Conservation (phyloP, 305 asterid species). For the Solanum hybrid region DNA sequence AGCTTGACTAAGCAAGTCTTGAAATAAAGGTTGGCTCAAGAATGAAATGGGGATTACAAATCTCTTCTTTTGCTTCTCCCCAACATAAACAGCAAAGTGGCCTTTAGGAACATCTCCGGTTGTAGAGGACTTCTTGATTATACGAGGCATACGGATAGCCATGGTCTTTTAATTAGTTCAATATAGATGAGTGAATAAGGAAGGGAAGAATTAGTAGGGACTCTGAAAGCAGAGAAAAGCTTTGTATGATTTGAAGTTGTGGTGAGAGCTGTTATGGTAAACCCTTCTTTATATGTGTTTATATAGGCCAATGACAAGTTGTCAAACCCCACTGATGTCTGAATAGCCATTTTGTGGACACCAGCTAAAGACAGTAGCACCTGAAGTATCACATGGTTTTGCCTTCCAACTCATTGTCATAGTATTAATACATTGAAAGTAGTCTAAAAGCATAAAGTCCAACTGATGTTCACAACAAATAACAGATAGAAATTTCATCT, state of each 20-base stretch:
- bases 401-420: neutral
- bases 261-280: neutral
- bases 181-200: neutral
- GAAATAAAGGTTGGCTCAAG: slow-evolving; percentile 25
- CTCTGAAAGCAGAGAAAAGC: neutral
- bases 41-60: slow-evolving; percentile 9
- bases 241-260: neutral
- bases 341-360: neutral
- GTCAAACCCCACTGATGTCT: neutral
- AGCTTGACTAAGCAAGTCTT: slow-evolving; percentile 13
- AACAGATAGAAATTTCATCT: neutral
- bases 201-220: neutral
- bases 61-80: neutral
- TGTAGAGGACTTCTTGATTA: neutral
- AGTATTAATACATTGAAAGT: neutral
- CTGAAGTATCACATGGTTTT: slow-evolving; percentile 14
- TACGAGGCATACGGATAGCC: neutral
- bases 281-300: neutral
- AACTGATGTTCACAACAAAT: neutral
- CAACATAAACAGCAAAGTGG: neutral
- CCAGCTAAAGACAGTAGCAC: neutral
- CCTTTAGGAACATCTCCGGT: neutral
- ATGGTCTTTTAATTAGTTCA: neutral
- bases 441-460: neutral
- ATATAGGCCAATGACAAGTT: neutral